A percentile compares a stretch with the other conserved stretches of the same genome.
phyloP scores from a whole-genome alignment of 441 rosid species.

The Adansonia rubrostipa region DNA sequence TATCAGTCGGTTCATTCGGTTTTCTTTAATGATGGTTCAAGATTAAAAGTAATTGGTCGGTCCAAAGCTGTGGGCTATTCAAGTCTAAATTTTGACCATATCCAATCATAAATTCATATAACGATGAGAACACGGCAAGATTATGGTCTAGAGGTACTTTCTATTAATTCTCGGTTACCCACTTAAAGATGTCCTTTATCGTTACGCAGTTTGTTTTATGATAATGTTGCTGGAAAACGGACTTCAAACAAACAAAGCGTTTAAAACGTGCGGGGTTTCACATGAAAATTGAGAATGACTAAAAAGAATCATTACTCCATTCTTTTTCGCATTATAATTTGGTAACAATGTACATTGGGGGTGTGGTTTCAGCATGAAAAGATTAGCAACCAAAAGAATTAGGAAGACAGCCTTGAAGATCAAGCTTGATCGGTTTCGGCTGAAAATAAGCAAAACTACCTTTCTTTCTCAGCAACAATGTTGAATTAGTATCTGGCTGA shows the following conservation, averaged over 20 bases:
- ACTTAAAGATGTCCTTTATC: not conserved
- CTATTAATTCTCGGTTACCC: not conserved
- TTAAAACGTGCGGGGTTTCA: not conserved
- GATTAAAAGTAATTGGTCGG: too few relatives aligned
- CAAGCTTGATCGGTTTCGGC: not conserved
- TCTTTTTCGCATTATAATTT: not conserved
- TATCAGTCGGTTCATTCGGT: not conserved
- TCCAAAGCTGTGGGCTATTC: too few relatives aligned
- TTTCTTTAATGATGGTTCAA: too few relatives aligned
- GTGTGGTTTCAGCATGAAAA: not conserved
- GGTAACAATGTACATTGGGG: not conserved
- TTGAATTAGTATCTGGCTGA: not conserved
- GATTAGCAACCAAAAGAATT: not conserved
- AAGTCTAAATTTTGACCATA: not conserved
- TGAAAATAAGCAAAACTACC: not conserved
- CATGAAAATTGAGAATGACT: not conserved
- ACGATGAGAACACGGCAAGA: too few relatives aligned
- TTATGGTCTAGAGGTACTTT: not conserved
- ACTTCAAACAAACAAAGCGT: not conserved
- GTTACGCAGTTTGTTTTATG: not conserved
- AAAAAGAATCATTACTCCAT: not conserved
- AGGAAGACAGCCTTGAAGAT: not conserved
- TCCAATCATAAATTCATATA: not conserved
- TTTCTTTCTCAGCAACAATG: conserved; percentile 4
- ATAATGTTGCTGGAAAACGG: not conserved